Evolutionary conservation across 2,329 filamentous ascomycete genomes (phyloP), one percentile per base, ranked within the genome.

Genomic region (Chaetomium strumarium): DNA sequence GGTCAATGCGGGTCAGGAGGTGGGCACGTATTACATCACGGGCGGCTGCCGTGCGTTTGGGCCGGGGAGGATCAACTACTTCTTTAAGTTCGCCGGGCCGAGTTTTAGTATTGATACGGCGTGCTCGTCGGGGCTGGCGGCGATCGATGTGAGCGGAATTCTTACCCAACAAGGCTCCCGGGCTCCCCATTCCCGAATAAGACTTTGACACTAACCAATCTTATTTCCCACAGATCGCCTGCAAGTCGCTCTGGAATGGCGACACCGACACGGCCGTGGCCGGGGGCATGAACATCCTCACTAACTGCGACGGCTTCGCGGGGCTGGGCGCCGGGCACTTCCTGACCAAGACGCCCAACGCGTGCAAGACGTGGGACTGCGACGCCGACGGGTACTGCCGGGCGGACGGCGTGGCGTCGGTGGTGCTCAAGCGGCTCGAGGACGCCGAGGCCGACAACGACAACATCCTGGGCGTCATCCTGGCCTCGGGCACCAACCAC

Each of bases 351-450:
- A 87, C 70, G 88, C 89, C 64, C 17, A 43, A 43, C 16, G 39
- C 47, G 13, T 49, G 46, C 19, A 49, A 49, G 40, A 88, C 88
- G 0, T 93, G 88, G 65, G 88, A 92, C 67, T 84, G 88, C 58
- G 81, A 78, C 33, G 88, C 88, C 2, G 86, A 91, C 68, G 88
- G 88, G 1, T 92, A 92, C 69, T 92, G 88, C 70, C 83, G 88
- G 64, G 86, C 83, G 50, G 88, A 93, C 38, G 84, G 80, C 14
- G 85, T 86, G 55, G 88, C 83, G 1, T 84, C 84, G 0, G 76
- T 93, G 41, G 77, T 93, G 17, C 71, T 93, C 41, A 93, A 93
- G 75, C 78, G 88, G 29, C 80, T 91, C 1, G 84, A 89, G 49
- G 88, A 92, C 67, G 88, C 88, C 1, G 68, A 86, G 46, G 80